A percentile compares a stretch with the other conserved stretches of the same genome.
Conservation (phyloP, 2,329 filamentous ascomycete species). For the Plenodomus lindquistii region DNA sequence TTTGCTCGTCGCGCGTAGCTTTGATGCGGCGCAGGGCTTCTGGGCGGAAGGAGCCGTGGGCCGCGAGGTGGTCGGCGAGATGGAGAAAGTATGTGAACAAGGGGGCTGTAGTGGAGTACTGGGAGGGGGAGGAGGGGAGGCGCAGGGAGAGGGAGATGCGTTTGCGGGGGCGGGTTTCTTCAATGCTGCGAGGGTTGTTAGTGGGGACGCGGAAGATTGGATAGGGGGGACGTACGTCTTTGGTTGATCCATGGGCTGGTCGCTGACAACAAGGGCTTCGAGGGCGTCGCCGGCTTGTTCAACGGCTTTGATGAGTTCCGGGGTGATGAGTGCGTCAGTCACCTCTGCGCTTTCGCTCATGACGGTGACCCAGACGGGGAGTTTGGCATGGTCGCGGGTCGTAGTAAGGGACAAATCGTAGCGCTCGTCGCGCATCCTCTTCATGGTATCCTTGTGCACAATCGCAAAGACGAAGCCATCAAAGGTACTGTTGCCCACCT, state of each 20-base stretch:
- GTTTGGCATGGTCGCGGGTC: slow-evolving; percentile 89
- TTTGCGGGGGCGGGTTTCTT: slow-evolving; percentile 84
- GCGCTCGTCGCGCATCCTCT: slow-evolving; percentile 82
- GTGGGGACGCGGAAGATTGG: not conserved
- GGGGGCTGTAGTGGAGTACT: slow-evolving; percentile 65
- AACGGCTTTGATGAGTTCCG: slow-evolving; percentile 82
- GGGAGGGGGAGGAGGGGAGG: slow-evolving; percentile 63
- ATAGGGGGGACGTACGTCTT: slow-evolving; percentile 65
- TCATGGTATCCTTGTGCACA: slow-evolving; percentile 95
- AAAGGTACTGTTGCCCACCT: slow-evolving; percentile 65
- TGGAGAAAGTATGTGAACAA: slow-evolving; percentile 82
- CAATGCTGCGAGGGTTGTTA: slow-evolving; percentile 59
- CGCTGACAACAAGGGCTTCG: slow-evolving; percentile 85
- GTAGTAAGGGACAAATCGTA: slow-evolving; percentile 92
- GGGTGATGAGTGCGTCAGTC: slow-evolving; percentile 81
- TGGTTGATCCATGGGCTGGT: slow-evolving; percentile 88
- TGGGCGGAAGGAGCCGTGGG: slow-evolving; percentile 80
- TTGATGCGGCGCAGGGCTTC: slow-evolving; percentile 85
- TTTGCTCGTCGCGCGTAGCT: slow-evolving; percentile 76
- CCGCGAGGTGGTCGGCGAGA: slow-evolving; percentile 79
- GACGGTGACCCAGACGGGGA: slow-evolving; percentile 86
- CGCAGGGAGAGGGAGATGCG: slow-evolving; percentile 77
- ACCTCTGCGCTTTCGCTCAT: slow-evolving; percentile 98
- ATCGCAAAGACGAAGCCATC: slow-evolving; percentile 94
- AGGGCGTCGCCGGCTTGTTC: slow-evolving; percentile 72